These are phyloP conservation scores for Leccinum truebloodii DNA, from an alignment of 768 basidiomycete genomes.

Conservation along the genomic window DNA sequence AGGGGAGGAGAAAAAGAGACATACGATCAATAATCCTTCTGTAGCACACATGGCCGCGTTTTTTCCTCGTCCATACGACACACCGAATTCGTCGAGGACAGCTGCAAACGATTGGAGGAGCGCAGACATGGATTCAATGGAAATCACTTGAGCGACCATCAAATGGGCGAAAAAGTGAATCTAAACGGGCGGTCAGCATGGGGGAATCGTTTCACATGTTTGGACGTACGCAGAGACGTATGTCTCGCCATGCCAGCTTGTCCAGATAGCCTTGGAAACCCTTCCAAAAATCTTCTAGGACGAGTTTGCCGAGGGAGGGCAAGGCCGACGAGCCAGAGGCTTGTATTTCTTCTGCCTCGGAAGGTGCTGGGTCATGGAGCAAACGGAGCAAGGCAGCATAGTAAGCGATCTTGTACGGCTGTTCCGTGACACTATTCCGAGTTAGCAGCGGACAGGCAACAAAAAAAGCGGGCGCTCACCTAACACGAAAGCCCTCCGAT, in stretches of 20 bases:
- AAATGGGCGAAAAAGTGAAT: constrained; percentile 93
- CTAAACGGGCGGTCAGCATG: constrained; percentile 41
- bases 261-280: constrained; percentile 89
- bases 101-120: constrained; percentile 82
- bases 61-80: constrained; percentile 82
- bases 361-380: constrained; percentile 50
- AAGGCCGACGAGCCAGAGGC: constrained; percentile 31
- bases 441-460: constrained; percentile 9
- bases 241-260: constrained; percentile 88
- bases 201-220: neutral
- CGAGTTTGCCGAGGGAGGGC: constrained; percentile 60
- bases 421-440: constrained; percentile 71
- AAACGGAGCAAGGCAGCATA: constrained; percentile 80
- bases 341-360: constrained; percentile 35
- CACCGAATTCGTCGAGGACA: constrained; percentile 88
- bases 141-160: constrained; percentile 72
- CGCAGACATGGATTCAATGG: constrained; percentile 73
- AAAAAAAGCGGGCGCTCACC: constrained; percentile 38
- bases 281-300: constrained; percentile 89
- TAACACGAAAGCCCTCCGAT: constrained; percentile 75
- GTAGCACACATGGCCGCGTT: constrained; percentile 78
- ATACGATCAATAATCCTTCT: constrained; percentile 76
- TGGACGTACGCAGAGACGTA: constrained; percentile 75
- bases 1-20: constrained; percentile 15
- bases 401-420: constrained; percentile 91